These are phyloP conservation scores for Pseudogymnoascus sp. DNA, from an alignment of 2,329 filamentous ascomycete species.

Conservation along the genomic window DNA sequence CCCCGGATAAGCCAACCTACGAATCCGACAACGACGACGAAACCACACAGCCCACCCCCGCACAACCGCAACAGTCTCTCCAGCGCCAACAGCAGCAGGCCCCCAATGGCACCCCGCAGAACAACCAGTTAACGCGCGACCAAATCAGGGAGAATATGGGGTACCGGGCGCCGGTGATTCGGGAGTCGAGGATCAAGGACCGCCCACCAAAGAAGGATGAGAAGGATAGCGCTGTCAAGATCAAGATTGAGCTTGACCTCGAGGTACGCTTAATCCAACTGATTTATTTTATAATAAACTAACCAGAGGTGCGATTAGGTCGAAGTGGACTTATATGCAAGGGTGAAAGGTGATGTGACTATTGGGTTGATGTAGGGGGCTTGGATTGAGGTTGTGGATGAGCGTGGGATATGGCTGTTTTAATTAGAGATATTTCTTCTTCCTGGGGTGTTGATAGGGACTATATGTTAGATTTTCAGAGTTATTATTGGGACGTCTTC, in stretches of 20 bases:
- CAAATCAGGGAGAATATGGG: conserved; percentile 21
- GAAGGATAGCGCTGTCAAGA: conserved; percentile 32
- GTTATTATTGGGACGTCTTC: not conserved
- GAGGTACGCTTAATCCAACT: conserved; percentile 23
- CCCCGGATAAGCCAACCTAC: not conserved
- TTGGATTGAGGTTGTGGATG: not conserved
- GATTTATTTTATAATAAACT: conserved; percentile 16
- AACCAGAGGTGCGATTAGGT: conserved; percentile 13
- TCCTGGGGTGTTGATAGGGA: not conserved
- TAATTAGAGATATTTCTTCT: not conserved
- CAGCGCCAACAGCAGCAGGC: not conserved
- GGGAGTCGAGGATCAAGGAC: conserved; percentile 32
- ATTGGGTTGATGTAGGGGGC: conserved; percentile 31
- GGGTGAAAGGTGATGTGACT: conserved; percentile 29
- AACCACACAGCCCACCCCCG: not conserved
- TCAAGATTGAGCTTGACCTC: conserved; percentile 35
- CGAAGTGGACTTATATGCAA: conserved; percentile 27
- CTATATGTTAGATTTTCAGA: not conserved
- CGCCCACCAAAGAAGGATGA: conserved; percentile 28
- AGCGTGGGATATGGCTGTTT: not conserved
- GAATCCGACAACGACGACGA: not conserved
- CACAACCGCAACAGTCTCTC: not conserved
- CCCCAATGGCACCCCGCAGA: not conserved
- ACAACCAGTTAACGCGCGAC: not conserved
- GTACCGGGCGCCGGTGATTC: conserved; percentile 23